phyloP scores from a whole-genome alignment of 345 rosid species.

The Crucihimalaya himalaica region DNA sequence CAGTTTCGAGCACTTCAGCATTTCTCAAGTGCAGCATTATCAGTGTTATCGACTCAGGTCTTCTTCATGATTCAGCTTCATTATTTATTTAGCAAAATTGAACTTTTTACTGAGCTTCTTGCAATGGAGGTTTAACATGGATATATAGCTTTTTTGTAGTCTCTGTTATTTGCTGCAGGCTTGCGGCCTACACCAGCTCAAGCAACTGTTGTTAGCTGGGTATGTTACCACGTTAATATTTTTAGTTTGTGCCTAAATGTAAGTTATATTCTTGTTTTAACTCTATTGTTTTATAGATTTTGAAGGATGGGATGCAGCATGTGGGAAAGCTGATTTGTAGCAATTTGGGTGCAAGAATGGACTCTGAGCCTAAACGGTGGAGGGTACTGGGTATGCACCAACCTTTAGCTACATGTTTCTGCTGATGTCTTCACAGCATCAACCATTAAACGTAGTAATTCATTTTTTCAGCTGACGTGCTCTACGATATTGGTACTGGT shows the following conservation, averaged over 20 bases:
- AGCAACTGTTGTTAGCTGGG: constrained; percentile 97
- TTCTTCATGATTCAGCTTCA: constrained; percentile 21
- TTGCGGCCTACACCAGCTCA: constrained; percentile 94
- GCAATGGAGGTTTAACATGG: constrained; percentile 16
- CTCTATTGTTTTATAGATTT: constrained; percentile 50
- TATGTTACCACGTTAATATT: constrained; percentile 38
- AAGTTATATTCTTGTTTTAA: background rate
- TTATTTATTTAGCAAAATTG: background rate
- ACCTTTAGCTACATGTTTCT: constrained; percentile 42
- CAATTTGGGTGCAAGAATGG: constrained; percentile 96
- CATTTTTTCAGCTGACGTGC: constrained; percentile 74
- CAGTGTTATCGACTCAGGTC: constrained; percentile 96
- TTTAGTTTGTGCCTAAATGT: background rate
- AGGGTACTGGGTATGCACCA: constrained; percentile 69
- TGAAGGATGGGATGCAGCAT: constrained; percentile 98
- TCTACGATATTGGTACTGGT: constrained; percentile 90
- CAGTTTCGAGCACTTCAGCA: constrained; percentile 93
- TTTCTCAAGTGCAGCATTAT: constrained; percentile 77
- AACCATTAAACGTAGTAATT: background rate
- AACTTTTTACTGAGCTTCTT: background rate
- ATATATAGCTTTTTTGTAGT: constrained; percentile 54
- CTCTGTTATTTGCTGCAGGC: constrained; percentile 97
- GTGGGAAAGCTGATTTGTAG: constrained; percentile 90
- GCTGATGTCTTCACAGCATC: constrained; percentile 47
- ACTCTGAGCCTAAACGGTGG: constrained; percentile 95